These are phyloP conservation scores for Podila verticillata DNA, from an alignment of 192 early-diverging fungal genomes.

Conservation along the genomic window DNA sequence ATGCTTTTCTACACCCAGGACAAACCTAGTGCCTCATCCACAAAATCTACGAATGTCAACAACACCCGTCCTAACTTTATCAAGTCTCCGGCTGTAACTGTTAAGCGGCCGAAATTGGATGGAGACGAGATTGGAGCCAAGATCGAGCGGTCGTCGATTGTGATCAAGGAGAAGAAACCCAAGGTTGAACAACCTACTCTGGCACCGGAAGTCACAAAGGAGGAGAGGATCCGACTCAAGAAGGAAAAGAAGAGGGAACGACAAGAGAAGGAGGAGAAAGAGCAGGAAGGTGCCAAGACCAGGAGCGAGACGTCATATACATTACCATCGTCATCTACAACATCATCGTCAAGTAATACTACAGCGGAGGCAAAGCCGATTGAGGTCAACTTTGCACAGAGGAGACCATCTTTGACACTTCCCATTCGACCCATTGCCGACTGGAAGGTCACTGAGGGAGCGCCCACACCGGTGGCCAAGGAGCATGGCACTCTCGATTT, in stretches of 20 bases:
- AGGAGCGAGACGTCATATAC: background rate
- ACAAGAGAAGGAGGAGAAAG: constrained; percentile 21
- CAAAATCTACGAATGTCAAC: background rate
- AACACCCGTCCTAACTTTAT: constrained; percentile 4
- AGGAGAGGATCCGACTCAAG: constrained; percentile 27
- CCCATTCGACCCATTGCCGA: constrained; percentile 14
- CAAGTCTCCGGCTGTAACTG: background rate
- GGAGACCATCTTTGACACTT: constrained; percentile 21
- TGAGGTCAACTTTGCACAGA: background rate
- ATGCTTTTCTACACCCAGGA: constrained; percentile 82
- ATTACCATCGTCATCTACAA: constrained; percentile 5
- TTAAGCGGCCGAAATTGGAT: constrained; percentile 33
- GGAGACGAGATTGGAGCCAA: constrained; percentile 44
- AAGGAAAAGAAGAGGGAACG: constrained; percentile 37
- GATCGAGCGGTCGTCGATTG: constrained; percentile 23
- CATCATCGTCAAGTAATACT: background rate
- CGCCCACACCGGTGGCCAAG: constrained; percentile 26
- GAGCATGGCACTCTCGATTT: constrained; percentile 1
- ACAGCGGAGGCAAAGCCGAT: too few relatives aligned
- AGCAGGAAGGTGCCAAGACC: constrained; percentile 14
- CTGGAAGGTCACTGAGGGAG: constrained; percentile 33
- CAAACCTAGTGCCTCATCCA: constrained; percentile 9
- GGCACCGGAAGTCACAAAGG: constrained; percentile 15
- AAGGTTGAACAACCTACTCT: background rate
- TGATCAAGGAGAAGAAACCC: constrained; percentile 21